Percentiles rank a stretch among this genome's conserved stretches.
Conservation (phyloP, 2,329 filamentous ascomycete genomes). For the Parasarocladium wereldwijsianum region DNA sequence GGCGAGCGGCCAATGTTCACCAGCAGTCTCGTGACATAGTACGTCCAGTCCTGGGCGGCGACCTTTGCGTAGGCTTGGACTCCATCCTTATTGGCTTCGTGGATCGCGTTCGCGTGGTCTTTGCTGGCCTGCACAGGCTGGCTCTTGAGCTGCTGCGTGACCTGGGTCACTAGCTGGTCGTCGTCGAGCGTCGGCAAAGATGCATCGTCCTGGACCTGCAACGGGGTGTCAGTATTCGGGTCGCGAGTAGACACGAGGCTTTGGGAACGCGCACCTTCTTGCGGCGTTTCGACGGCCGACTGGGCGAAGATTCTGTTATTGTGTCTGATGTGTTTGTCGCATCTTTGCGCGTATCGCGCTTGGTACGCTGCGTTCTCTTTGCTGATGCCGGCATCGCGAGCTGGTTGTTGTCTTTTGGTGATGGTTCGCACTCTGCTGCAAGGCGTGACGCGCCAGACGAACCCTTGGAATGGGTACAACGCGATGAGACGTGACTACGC, state of each 20-base stretch:
- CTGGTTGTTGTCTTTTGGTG: constrained; percentile 3
- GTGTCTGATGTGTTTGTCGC: constrained; percentile 19
- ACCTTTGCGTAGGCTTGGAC: constrained; percentile 72
- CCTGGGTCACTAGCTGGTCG: constrained; percentile 39
- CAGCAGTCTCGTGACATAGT: constrained; percentile 61
- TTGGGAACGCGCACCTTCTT: constrained; percentile 33
- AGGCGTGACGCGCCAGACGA: no score
- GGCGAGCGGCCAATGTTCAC: constrained; percentile 63
- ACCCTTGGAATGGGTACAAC: no score
- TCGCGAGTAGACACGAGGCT: constrained; percentile 1
- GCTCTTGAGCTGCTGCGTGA: constrained; percentile 35
- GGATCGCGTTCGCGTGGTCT: constrained; percentile 49
- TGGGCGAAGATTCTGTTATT: constrained; percentile 40
- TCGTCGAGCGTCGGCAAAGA: constrained; percentile 30
- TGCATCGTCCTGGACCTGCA: constrained; percentile 23
- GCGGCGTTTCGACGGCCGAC: constrained; percentile 48
- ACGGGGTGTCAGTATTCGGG: constrained; percentile 2
- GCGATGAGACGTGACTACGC: no score
- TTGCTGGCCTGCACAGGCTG: constrained; percentile 41
- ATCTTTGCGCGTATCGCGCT: constrained; percentile 23
- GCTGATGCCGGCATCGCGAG: constrained; percentile 22
- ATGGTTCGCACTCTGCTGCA: background rate
- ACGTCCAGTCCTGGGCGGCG: constrained; percentile 70
- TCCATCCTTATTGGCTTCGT: constrained; percentile 44
- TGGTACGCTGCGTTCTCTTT: constrained; percentile 21